Percentiles rank a stretch among this genome's conserved stretches.
These are phyloP conservation scores for Leishmania arabica DNA, from an alignment of 208 protist species.

Conservation along the genomic window DNA sequence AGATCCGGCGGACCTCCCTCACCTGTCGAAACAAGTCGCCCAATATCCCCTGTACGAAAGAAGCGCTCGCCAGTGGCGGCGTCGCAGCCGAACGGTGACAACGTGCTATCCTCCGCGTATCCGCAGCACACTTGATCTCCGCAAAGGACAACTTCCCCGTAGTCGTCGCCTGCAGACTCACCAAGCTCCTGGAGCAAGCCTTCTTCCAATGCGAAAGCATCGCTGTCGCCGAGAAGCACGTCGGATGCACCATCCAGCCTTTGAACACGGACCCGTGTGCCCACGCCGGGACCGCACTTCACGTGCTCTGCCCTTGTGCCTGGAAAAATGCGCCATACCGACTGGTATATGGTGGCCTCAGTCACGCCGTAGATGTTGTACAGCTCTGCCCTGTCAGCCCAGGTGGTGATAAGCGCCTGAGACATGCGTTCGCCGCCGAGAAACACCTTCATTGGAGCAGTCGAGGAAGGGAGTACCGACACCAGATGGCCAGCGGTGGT, in stretches of 20 bases:
- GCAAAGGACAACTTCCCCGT: conserved; percentile 43
- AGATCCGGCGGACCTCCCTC: background rate
- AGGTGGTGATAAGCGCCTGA: conserved; percentile 34
- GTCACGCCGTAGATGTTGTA: conserved; percentile 75
- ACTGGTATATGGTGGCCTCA: conserved; percentile 71
- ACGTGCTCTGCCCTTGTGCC: conserved; percentile 23
- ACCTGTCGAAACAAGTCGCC: background rate
- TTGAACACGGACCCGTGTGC: conserved; percentile 29
- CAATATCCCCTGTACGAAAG: conserved; percentile 59
- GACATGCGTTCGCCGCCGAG: conserved; percentile 56
- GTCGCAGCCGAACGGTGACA: conserved; percentile 27
- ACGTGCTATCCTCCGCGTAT: conserved; percentile 29
- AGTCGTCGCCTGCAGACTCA: conserved; percentile 4
- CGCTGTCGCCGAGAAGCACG: background rate
- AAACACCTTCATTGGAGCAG: conserved; percentile 40
- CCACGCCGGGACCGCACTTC: conserved; percentile 39
- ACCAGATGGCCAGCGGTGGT: background rate
- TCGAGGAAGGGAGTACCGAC: background rate
- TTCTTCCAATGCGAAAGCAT: background rate
- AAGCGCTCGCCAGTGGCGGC: conserved; percentile 15
- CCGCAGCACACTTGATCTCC: conserved; percentile 61
- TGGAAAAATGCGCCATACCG: conserved; percentile 25
- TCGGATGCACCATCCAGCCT: background rate
- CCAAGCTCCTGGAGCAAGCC: background rate
- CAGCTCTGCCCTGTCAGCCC: conserved; percentile 42